phyloP scores from a whole-genome alignment of 129 eudicot species.

The Centella asiatica region DNA sequence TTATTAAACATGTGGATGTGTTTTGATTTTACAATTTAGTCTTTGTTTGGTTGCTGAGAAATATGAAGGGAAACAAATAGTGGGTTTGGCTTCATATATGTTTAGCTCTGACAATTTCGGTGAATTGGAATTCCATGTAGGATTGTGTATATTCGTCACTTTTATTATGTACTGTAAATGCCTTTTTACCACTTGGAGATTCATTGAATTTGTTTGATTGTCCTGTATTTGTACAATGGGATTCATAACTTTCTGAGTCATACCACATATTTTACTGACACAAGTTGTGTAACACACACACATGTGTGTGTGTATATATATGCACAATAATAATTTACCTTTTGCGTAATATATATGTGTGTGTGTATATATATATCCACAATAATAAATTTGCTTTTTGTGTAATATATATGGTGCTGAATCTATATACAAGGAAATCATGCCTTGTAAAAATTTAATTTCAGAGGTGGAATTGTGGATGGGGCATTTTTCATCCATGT shows the following conservation, averaged over 20 bases:
- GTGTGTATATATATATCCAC: background rate
- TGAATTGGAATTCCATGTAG: conserved; percentile 53
- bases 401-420: background rate
- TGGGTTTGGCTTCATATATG: conserved; percentile 9
- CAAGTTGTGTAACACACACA: background rate
- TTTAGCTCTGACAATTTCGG: background rate
- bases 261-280: conserved; percentile 16
- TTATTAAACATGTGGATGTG: background rate
- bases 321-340: background rate
- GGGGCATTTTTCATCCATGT: conserved; percentile 77
- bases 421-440: background rate
- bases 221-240: background rate
- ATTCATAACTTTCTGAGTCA: conserved; percentile 24
- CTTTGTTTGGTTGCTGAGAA: background rate
- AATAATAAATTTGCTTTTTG: background rate
- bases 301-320: background rate
- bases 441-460: conserved; percentile 10
- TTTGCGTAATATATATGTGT: background rate
- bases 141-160: conserved; percentile 16
- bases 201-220: conserved; percentile 14
- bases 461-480: conserved; percentile 27
- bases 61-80: background rate
- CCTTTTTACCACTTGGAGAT: conserved; percentile 12
- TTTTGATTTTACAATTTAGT: background rate
- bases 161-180: background rate